These are phyloP conservation scores for Phaffomyces antillensis DNA, from an alignment of 805 yeast genomes.

Conservation along the genomic window DNA sequence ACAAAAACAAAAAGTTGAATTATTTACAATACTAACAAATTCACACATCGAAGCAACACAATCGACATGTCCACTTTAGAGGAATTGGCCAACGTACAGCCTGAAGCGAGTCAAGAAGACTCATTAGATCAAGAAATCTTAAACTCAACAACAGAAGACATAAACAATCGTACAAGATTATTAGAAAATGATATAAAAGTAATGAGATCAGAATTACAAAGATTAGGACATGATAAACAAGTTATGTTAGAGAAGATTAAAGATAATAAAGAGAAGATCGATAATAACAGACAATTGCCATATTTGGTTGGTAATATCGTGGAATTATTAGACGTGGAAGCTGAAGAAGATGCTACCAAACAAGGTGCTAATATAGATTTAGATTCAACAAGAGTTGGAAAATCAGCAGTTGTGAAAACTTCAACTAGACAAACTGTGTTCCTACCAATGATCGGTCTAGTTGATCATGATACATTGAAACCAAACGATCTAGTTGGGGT, in stretches of 20 bases:
- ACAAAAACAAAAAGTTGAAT: background rate
- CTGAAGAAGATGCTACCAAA: conserved; percentile 68
- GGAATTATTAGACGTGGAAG: conserved; percentile 82
- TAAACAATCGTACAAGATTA: conserved; percentile 76
- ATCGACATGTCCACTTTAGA: conserved; percentile 70
- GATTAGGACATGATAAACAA: conserved; percentile 86
- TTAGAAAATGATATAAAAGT: conserved; percentile 94
- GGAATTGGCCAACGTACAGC: conserved; percentile 55
- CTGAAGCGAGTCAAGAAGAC: conserved; percentile 27
- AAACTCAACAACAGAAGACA: conserved; percentile 70
- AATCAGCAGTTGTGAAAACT: conserved; percentile 97
- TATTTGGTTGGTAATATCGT: conserved; percentile 95
- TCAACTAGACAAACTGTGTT: conserved; percentile 97
- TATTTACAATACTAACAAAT: background rate
- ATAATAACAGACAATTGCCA: conserved; percentile 92
- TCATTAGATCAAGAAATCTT: conserved; percentile 80
- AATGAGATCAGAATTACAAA: conserved; percentile 84
- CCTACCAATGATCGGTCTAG: conserved; percentile 91
- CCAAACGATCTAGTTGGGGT: conserved; percentile 99
- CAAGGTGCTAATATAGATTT: conserved; percentile 95
- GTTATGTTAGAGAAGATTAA: conserved; percentile 91
- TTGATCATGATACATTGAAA: conserved; percentile 81
- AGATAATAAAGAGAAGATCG: conserved; percentile 93
- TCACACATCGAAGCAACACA: background rate
- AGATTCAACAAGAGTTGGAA: conserved; percentile 86